phyloP scores from a whole-genome alignment of 2,329 filamentous ascomycete species.

The Aspergillus aculeatinus region DNA sequence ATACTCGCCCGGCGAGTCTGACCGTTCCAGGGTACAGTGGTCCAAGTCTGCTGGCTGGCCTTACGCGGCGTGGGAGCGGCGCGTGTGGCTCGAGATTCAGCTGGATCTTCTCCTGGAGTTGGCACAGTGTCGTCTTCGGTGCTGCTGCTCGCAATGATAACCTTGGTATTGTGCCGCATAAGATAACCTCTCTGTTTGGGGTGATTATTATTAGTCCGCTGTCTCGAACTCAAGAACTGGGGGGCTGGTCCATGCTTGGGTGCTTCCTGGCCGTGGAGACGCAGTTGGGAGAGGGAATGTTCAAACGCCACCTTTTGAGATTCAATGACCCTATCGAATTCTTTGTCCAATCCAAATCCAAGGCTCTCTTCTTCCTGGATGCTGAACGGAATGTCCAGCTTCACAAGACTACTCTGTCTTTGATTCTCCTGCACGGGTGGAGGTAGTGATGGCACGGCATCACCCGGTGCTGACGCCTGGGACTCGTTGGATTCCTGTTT shows the following conservation, averaged over 20 bases:
- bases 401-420: conserved; percentile 72
- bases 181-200: conserved; percentile 89
- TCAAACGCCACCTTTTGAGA: conserved; percentile 84
- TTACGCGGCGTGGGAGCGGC: conserved; percentile 73
- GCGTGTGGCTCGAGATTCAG: conserved; percentile 51
- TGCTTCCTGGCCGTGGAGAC: conserved; percentile 19
- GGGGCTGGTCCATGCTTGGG: conserved; percentile 15
- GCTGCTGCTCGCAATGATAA: conserved; percentile 82
- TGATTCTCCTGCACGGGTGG: conserved; percentile 34
- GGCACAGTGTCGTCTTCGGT: conserved; percentile 57
- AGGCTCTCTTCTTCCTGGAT: conserved; percentile 63
- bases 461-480: conserved; percentile 16
- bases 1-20: conserved; percentile 68
- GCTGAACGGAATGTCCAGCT: conserved; percentile 77
- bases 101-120: conserved; percentile 25
- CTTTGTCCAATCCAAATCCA: conserved; percentile 81
- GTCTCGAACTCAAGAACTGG: conserved; percentile 1
- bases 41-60: conserved; percentile 85
- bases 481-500: conserved; percentile 24
- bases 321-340: conserved; percentile 94
- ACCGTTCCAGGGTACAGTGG: conserved; percentile 94
- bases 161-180: conserved; percentile 97
- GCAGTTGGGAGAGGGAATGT: conserved; percentile 43
- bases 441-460: conserved; percentile 28
- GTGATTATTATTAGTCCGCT: conserved; percentile 63